Conservation (phyloP, 352 stramenopile species). For the Hyphochytrium catenoides region DNA sequence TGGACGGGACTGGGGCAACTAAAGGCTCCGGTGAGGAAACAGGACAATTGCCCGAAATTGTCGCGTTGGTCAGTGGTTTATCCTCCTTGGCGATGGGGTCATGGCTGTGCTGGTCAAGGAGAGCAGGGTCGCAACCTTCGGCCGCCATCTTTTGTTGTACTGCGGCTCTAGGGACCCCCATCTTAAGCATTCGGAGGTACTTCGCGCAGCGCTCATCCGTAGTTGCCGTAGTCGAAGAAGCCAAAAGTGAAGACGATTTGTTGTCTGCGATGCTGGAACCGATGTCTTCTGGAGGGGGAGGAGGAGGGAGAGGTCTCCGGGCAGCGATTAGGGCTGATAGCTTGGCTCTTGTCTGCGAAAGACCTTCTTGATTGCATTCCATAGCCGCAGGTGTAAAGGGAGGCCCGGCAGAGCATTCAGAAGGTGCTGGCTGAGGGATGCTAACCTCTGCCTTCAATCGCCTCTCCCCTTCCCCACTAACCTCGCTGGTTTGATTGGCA, state of each 20-base stretch:
- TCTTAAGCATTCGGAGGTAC: conserved; percentile 56
- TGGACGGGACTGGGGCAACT: too few species aligned
- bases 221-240: conserved; percentile 16
- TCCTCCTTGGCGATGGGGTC: conserved; percentile 5
- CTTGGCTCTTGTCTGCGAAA: too few species aligned
- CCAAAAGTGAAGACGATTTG: conserved; percentile 13
- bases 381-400: too few species aligned
- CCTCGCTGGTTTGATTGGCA: conserved; percentile 7
- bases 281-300: too few species aligned
- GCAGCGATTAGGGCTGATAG: too few species aligned
- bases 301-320: too few species aligned
- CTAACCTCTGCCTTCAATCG: too few species aligned
- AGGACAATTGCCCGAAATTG: neutral
- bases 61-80: neutral
- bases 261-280: conserved; percentile 6
- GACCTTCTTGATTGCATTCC: too few species aligned
- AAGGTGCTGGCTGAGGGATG: too few species aligned
- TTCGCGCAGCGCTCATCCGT: conserved; percentile 53
- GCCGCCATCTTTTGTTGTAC: conserved; percentile 62
- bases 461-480: neutral
- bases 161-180: conserved; percentile 34
- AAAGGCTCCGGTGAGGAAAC: too few species aligned
- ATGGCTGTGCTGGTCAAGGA: conserved; percentile 19
- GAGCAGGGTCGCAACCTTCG: conserved; percentile 28
- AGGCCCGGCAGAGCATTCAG: too few species aligned